A percentile compares a stretch with the other conserved stretches of the same genome.
phyloP scores from a whole-genome alignment of 2,329 filamentous ascomycete genomes.

The Lecanicillium sp. region DNA sequence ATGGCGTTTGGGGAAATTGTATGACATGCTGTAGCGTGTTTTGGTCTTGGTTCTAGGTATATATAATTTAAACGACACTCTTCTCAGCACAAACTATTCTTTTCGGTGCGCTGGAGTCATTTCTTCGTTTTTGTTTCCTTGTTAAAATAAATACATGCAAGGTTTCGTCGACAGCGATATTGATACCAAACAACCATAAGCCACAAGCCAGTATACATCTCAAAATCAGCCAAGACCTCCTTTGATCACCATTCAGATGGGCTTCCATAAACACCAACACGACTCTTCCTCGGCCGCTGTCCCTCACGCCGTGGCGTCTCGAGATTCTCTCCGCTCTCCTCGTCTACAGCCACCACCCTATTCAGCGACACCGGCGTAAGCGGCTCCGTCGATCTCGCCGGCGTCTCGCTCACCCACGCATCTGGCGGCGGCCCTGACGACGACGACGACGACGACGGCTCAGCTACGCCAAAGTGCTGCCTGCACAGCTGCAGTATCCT shows the following conservation, averaged over 20 bases:
- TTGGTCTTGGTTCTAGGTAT: constrained; percentile 1
- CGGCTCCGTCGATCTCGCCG: neutral
- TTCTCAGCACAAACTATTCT: neutral
- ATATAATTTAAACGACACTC: constrained; percentile 1
- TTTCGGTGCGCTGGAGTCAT: neutral
- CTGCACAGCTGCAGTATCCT: neutral
- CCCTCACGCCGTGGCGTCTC: neutral
- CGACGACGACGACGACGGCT: neutral
- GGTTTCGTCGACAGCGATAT: too few species aligned
- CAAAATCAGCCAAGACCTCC: neutral
- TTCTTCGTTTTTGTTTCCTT: too few species aligned
- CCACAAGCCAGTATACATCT: too few species aligned
- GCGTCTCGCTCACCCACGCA: neutral
- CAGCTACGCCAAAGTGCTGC: neutral
- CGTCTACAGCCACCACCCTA: too few species aligned
- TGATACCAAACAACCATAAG: too few species aligned
- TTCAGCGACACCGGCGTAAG: neutral
- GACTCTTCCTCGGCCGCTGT: neutral
- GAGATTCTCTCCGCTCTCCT: too few species aligned
- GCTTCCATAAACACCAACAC: neutral
- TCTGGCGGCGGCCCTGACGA: neutral
- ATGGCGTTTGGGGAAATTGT: constrained; percentile 5
- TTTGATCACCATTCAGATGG: neutral
- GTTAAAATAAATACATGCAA: too few species aligned
- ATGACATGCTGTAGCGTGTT: constrained; percentile 2